A percentile compares a stretch with the other conserved stretches of the same genome.
These are phyloP conservation scores for Apiospora aurea DNA, from an alignment of 2,329 filamentous ascomycete species.

Conservation along the genomic window DNA sequence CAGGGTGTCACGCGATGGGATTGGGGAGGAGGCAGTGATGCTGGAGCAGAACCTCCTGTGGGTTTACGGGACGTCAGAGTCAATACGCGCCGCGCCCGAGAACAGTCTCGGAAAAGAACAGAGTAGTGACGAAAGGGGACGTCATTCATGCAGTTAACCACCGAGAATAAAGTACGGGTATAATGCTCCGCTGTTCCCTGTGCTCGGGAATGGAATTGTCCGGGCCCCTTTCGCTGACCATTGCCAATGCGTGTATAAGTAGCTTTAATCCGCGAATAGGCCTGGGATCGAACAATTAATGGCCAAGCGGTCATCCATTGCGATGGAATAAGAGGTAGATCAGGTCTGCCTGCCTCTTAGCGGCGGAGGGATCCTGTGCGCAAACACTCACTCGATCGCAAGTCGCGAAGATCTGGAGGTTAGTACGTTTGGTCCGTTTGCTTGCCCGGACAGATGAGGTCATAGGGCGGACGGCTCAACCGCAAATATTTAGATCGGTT, in stretches of 20 bases:
- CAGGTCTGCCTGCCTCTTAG: not conserved
- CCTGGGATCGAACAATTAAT: not conserved
- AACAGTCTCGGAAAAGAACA: not conserved
- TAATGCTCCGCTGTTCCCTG: slow-evolving; percentile 3
- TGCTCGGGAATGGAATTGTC: not conserved
- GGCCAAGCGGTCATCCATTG: not conserved
- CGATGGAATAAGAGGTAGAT: not conserved
- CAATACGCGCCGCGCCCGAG: not conserved
- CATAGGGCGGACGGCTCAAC: not conserved
- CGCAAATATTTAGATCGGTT: not conserved
- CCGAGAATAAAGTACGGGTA: slow-evolving; percentile 6
- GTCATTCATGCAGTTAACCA: slow-evolving; percentile 27
- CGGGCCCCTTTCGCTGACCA: not conserved
- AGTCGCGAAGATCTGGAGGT: not conserved
- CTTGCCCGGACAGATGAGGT: not conserved
- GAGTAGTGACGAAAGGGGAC: slow-evolving; percentile 23
- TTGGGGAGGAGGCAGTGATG: not conserved
- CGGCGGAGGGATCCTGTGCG: not conserved
- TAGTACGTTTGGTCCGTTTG: not conserved
- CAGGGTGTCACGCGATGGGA: not conserved
- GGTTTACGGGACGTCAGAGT: not conserved
- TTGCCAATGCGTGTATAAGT: not conserved
- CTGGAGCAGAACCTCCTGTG: slow-evolving; percentile 15
- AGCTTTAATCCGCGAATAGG: not conserved
- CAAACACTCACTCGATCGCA: slow-evolving; percentile 13